These are phyloP conservation scores for Papiliotrema fonsecae DNA, from an alignment of 1,284 basidiomycete species.

Conservation along the genomic window DNA sequence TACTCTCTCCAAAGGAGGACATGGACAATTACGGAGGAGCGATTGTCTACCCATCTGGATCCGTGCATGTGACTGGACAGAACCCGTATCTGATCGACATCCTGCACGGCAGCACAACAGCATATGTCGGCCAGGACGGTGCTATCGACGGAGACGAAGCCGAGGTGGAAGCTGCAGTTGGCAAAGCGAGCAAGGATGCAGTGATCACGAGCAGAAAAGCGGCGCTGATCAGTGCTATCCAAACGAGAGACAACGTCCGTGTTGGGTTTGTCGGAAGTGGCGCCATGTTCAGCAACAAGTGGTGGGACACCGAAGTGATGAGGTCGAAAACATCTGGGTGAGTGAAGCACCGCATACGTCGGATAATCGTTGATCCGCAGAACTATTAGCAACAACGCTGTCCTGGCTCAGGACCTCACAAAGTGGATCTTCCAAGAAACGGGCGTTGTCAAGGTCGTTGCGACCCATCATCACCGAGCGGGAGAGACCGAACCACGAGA, in stretches of 20 bases:
- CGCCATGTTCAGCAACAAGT: conserved; percentile 62
- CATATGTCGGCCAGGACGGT: conserved; percentile 60
- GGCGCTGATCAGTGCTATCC: conserved; percentile 80
- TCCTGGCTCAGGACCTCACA: conserved; percentile 68
- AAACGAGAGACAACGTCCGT: conserved; percentile 71
- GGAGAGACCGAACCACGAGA: conserved; percentile 57
- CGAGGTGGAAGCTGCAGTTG: conserved; percentile 56
- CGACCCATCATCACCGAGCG: conserved; percentile 66
- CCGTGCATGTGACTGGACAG: conserved; percentile 67
- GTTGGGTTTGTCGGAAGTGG: conserved; percentile 77
- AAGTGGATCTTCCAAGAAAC: conserved; percentile 90
- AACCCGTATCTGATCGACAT: conserved; percentile 82
- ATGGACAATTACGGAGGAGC: conserved; percentile 27
- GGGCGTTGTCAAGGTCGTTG: conserved; percentile 72
- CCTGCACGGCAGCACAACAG: conserved; percentile 61
- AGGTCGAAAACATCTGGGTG: conserved; percentile 3
- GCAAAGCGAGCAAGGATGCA: conserved; percentile 60
- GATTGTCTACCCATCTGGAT: conserved; percentile 59
- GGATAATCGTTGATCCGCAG: no score
- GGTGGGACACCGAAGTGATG: conserved; percentile 39
- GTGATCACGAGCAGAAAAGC: conserved; percentile 68
- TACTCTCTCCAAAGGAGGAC: conserved; percentile 27
- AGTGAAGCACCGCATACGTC: no score
- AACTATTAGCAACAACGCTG: conserved; percentile 65
- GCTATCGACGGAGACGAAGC: conserved; percentile 56